Percentiles rank a stretch among this genome's conserved stretches.
These are phyloP conservation scores for Candida michaelii DNA, from an alignment of 805 yeast genomes.

Conservation along the genomic window DNA sequence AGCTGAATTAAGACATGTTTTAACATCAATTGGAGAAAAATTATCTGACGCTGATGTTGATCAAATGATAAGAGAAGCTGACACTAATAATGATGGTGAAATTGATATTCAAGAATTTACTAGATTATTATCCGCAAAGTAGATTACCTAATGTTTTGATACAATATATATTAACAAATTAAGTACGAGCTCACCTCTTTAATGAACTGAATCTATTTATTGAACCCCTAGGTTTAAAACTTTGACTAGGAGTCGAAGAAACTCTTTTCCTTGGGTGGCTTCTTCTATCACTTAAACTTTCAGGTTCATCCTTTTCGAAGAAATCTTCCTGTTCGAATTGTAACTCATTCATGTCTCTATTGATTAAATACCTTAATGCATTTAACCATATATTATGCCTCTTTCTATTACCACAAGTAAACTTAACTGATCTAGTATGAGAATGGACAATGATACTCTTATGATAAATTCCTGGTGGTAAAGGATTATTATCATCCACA, in stretches of 20 bases:
- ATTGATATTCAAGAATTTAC: constrained; percentile 97
- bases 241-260: constrained; percentile 16
- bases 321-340: constrained; percentile 35
- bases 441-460: constrained; percentile 79
- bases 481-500: constrained; percentile 79
- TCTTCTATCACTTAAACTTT: constrained; percentile 22
- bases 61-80: constrained; percentile 96
- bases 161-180: not conserved
- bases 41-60: constrained; percentile 95
- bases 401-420: constrained; percentile 85
- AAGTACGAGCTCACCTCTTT: constrained; percentile 12
- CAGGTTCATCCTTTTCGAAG: constrained; percentile 15
- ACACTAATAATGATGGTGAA: constrained; percentile 93
- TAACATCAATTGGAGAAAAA: constrained; percentile 97
- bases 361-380: constrained; percentile 73
- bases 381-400: constrained; percentile 92
- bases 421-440: constrained; percentile 55
- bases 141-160: not conserved
- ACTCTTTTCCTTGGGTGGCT: constrained; percentile 23
- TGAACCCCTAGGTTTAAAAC: constrained; percentile 15
- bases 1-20: constrained; percentile 93
- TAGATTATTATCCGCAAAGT: constrained; percentile 73
- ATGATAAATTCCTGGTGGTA: constrained; percentile 85
- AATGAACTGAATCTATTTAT: constrained; percentile 20
- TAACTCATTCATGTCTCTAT: constrained; percentile 61